Base-by-base conservation (phyloP, 306 rosid species). In the Lotus japonicus region DNA sequence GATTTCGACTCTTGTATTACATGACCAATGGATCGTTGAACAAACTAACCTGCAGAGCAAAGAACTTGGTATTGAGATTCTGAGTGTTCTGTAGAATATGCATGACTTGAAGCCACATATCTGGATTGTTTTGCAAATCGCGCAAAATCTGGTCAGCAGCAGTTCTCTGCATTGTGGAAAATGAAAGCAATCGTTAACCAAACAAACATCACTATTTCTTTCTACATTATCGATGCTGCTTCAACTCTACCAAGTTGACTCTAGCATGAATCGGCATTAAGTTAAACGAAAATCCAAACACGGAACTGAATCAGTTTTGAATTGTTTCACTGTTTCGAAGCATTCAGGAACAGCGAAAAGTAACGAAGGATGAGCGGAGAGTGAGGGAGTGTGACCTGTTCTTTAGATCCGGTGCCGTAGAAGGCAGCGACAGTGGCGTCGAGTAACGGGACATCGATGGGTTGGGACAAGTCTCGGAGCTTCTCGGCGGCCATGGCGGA, bases 51-150 rank as follows among this genome's bases (percentile, higher is more conserved):
- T 88, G 97, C 80, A 91, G 75, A 51, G 97, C 97, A 73, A 88
- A 91, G 87, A 88, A 91, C 84, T 91, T 91, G 39, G 97, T 91
- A 73, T 91, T 90, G 19, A 90, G 80, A 80, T 75, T 90, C 53
- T 82, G 85, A 53, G 97, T 81, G 77, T 83, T 88, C 52, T 85
- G 97, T 54, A 94, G 78, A 81, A 94, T 85, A 83, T 87, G 99
- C 92, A 94, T 91, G 64, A 94, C 97, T 87, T 94, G 99, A 36
- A 94, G 95, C 99, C 99, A 94, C 92, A 84, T 90, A 26, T 94
- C 92, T 0, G 89, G 87, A 81, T 94, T 94, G 28, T 85, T 90
- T 84, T 94, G 97, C 79, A 94, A 80, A 44, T 94, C 97, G 38
- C 97, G 89, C 82, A 94, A 76, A 72, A 90, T 84, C 68, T 88